These are phyloP conservation scores for Penicillium sp. DNA, from an alignment of 2,329 filamentous ascomycete species.

Conservation along the genomic window DNA sequence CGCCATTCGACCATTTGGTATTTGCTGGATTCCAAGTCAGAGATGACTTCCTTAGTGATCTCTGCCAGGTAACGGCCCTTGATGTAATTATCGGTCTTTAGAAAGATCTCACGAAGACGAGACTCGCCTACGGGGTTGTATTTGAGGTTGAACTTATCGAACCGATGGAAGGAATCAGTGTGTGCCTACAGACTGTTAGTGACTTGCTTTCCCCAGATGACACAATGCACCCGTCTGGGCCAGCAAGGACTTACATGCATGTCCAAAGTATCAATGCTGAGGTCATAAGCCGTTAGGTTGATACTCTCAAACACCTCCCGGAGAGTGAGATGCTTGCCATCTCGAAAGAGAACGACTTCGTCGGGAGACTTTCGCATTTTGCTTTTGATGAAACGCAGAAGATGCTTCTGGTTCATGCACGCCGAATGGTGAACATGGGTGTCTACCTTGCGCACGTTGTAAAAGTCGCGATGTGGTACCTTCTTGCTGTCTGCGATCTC, in stretches of 20 bases:
- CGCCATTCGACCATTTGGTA: constrained; percentile 99
- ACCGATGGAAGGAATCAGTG: constrained; percentile 96
- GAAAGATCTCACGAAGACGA: constrained; percentile 91
- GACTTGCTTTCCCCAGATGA: neutral
- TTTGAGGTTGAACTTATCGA: constrained; percentile 99
- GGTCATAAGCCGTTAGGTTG: constrained; percentile 92
- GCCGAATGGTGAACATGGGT: constrained; percentile 99
- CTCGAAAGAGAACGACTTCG: constrained; percentile 87
- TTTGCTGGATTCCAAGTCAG: constrained; percentile 96
- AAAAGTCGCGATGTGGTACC: constrained; percentile 96
- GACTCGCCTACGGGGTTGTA: constrained; percentile 98
- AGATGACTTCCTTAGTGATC: constrained; percentile 96
- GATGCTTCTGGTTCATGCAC: constrained; percentile 99
- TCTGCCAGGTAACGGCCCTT: constrained; percentile 93
- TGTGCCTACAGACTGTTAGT: constrained; percentile 63
- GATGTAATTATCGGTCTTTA: constrained; percentile 98
- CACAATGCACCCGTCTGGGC: neutral
- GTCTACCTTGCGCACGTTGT: constrained; percentile 98
- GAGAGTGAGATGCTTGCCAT: constrained; percentile 87
- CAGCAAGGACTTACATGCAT: constrained; percentile 74
- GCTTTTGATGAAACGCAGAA: constrained; percentile 97
- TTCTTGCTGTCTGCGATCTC: constrained; percentile 98
- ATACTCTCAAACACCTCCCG: constrained; percentile 96
- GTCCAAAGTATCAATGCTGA: constrained; percentile 97
- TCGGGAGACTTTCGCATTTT: constrained; percentile 99